Percentiles rank a stretch among this genome's conserved stretches.
These are phyloP conservation scores for Cutaneotrichosporon sp. DNA, from an alignment of 1,284 basidiomycete species.

Conservation along the genomic window DNA sequence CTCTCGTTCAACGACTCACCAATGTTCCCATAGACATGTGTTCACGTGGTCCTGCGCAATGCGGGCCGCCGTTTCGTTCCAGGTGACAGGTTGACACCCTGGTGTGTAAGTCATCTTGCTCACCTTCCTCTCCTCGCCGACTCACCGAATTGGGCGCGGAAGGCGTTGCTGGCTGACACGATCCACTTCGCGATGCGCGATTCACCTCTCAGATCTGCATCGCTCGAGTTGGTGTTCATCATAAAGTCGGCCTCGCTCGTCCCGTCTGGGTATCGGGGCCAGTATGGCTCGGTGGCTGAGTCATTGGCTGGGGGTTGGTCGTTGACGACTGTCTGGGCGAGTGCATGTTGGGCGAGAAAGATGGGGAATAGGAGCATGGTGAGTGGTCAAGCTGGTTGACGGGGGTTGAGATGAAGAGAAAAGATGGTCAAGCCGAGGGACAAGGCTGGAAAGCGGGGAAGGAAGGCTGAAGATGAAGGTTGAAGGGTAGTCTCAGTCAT, in stretches of 20 bases:
- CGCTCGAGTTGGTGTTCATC: conserved; percentile 9
- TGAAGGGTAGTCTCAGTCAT: too few relatives aligned
- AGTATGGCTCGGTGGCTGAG: conserved; percentile 19
- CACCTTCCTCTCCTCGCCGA: background rate
- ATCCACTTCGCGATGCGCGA: conserved; percentile 19
- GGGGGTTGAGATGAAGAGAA: background rate
- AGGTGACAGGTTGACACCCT: conserved; percentile 18
- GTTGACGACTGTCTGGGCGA: conserved; percentile 1
- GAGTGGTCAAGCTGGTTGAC: background rate
- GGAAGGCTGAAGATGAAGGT: too few relatives aligned
- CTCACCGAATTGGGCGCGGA: conserved; percentile 23
- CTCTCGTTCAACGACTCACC: conserved; percentile 1
- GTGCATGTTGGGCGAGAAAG: background rate
- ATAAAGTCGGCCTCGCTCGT: conserved; percentile 12
- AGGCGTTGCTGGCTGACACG: conserved; percentile 18
- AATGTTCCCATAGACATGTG: conserved; percentile 25
- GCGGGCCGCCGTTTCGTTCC: conserved; percentile 22
- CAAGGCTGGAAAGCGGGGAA: too few relatives aligned
- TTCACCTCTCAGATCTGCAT: conserved; percentile 18
- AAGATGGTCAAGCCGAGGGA: too few relatives aligned
- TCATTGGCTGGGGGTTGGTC: conserved; percentile 19
- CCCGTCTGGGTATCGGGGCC: conserved; percentile 21
- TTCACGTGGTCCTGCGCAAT: conserved; percentile 17
- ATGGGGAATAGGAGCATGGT: background rate
- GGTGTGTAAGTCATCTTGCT: background rate